These are phyloP conservation scores for Chaetoceros tenuissimus DNA, from an alignment of 108 stramenopile genomes.

Conservation along the genomic window DNA sequence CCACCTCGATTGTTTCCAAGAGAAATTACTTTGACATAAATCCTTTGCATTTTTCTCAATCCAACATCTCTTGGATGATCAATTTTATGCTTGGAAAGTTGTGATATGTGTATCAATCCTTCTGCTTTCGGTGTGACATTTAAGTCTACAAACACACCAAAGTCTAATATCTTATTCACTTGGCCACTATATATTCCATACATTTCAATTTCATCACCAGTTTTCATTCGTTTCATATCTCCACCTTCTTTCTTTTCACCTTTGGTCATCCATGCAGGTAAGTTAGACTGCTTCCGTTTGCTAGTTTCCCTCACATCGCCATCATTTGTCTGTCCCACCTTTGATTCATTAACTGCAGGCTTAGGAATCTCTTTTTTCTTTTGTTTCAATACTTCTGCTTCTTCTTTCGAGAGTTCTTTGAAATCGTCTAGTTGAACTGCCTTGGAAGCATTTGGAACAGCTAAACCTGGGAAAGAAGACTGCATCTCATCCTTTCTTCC, in stretches of 20 bases:
- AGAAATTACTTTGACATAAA: slow-evolving; percentile 89
- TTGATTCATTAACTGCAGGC: slow-evolving; percentile 7
- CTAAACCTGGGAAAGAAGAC: slow-evolving; percentile 77
- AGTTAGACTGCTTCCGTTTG: slow-evolving; percentile 50
- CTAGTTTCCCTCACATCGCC: slow-evolving; percentile 25
- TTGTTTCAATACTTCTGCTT: too few species aligned
- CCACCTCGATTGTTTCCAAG: slow-evolving; percentile 39
- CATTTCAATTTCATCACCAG: slow-evolving; percentile 29
- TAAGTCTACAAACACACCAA: slow-evolving; percentile 86
- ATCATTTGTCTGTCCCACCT: slow-evolving; percentile 14
- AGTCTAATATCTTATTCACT: slow-evolving; percentile 82
- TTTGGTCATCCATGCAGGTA: slow-evolving; percentile 86
- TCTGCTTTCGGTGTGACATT: slow-evolving; percentile 23
- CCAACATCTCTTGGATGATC: slow-evolving; percentile 43
- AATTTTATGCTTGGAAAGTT: slow-evolving; percentile 48
- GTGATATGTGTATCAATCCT: slow-evolving; percentile 86
- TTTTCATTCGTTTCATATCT: slow-evolving; percentile 12
- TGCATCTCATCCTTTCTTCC: slow-evolving; percentile 35
- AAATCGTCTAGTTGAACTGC: slow-evolving; percentile 77
- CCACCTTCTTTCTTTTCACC: slow-evolving; percentile 12
- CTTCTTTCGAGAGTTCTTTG: slow-evolving; percentile 46
- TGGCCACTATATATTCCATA: slow-evolving; percentile 78
- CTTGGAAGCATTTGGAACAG: slow-evolving; percentile 57
- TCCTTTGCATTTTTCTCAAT: slow-evolving; percentile 59
- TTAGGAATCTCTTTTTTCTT: slow-evolving; percentile 12